Base-by-base conservation (phyloP, 768 basidiomycete genomes). In the Psilocybe sp. region DNA sequence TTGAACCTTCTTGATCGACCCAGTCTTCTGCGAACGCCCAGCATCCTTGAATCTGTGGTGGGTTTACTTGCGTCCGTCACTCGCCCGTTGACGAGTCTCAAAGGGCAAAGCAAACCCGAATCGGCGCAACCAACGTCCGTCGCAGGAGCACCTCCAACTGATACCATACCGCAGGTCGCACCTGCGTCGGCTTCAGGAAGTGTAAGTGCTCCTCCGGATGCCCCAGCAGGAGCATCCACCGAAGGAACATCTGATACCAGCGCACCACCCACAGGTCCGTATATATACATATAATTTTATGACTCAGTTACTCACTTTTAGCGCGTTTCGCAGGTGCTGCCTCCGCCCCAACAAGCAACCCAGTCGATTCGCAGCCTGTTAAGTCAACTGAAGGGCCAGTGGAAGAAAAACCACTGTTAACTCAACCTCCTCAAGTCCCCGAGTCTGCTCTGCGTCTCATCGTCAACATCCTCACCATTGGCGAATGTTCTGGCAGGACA, bases 401-500 rank as follows among this genome's bases (percentile, higher is more conserved):
- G 0, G 79, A 79, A 59, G 75, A 77, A 49, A 79, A 76, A 44
- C 67, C 71, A 5, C 64, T 89, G 12, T 70, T 92, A 12, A 75
- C 85, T 10, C 81, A 78, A 46, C 84, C 90, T 14, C 97, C 97
- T 11, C 84, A 87, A 55, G 86, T 98, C 51, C 92, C 95, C 6
- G 82, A 89, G 45, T 65, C 82, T 3, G 85, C 89, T n/a, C 77
- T 98, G 19, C 85, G 90, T 34, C 80, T 94, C 34, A 92, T 98
- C 52, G 93, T 97, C 64, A 98, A 98, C 67, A 93, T 98, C 58
- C 75, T 99, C 54, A 98, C 97, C n/a, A 79, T 88, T 15, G 97
- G 97, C 39, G 97, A 99, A 73, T 98, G 96, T 63, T 93, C 94
- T 18, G 90, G 88, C 38, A 80, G 89, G 31, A 97, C 95, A n/a